Conservation (phyloP, 768 basidiomycete genomes). For the Chiua virens region DNA sequence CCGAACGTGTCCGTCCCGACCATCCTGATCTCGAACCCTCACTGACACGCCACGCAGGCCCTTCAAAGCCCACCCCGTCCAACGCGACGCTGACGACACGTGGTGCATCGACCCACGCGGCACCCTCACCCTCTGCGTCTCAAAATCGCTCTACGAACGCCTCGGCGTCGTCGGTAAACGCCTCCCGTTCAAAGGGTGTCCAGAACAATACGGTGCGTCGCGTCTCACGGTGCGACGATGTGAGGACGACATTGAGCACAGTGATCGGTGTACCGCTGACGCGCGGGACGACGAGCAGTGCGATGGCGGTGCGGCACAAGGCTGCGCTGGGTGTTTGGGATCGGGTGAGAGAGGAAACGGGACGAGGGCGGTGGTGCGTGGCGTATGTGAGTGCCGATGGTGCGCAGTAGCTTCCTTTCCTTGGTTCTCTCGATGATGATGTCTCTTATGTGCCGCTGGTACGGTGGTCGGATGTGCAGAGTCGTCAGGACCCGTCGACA, state of each 20-base stretch:
- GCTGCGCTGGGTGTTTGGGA: conserved; percentile 53
- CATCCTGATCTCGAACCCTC: not conserved
- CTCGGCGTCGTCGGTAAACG: conserved; percentile 60
- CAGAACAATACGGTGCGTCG: conserved; percentile 49
- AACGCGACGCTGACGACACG: conserved; percentile 45
- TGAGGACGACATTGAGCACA: too few species aligned
- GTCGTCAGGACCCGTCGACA: too few species aligned
- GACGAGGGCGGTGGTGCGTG: conserved; percentile 45
- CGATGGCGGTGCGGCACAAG: conserved; percentile 38
- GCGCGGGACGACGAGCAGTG: conserved; percentile 37
- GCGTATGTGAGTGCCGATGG: conserved; percentile 34
- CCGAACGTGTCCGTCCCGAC: conserved; percentile 14
- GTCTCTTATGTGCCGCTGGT: conserved; percentile 23
- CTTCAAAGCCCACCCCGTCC: conserved; percentile 36
- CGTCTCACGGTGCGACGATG: too few species aligned
- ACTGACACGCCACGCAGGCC: conserved; percentile 25
- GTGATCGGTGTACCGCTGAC: conserved; percentile 39
- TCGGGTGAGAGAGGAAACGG: conserved; percentile 34
- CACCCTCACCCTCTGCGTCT: conserved; percentile 50
- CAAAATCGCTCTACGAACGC: conserved; percentile 57
- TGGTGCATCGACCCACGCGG: too few species aligned
- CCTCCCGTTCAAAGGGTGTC: conserved; percentile 51
- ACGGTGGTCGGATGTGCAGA: not conserved
- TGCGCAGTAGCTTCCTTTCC: conserved; percentile 14
- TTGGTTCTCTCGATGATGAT: not conserved